phyloP scores from a whole-genome alignment of 176 grass and related monocot species.

The Triticum turgidum region DNA sequence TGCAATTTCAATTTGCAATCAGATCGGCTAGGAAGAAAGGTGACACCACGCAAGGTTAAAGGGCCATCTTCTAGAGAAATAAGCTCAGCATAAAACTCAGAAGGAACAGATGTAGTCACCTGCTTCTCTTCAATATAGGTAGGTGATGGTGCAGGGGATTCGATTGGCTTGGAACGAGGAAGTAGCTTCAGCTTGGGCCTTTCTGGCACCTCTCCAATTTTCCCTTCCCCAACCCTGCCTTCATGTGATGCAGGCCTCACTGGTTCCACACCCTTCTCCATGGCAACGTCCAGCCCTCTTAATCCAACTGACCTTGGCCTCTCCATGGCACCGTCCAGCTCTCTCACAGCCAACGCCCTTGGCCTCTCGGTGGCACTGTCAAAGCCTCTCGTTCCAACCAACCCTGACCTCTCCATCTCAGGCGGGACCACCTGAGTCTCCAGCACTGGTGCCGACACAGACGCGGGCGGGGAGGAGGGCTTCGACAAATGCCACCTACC shows the following conservation, averaged over 20 bases:
- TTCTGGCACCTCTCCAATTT: constrained; percentile 41
- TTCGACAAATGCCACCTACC: constrained; percentile 70
- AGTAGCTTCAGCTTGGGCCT: constrained; percentile 85
- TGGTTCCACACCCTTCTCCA: constrained; percentile 24
- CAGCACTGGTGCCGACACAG: constrained; percentile 23
- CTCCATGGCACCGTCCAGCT: constrained; percentile 44
- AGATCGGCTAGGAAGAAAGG: background rate
- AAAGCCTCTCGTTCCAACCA: background rate
- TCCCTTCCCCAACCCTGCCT: constrained; percentile 51
- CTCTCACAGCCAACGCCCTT: constrained; percentile 47
- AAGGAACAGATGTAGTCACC: constrained; percentile 38
- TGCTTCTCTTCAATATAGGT: constrained; percentile 61
- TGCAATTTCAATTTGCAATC: background rate
- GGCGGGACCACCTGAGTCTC: constrained; percentile 27
- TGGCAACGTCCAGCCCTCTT: background rate
- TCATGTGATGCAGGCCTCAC: constrained; percentile 65
- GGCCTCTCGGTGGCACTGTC: constrained; percentile 9
- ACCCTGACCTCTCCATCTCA: constrained; percentile 41
- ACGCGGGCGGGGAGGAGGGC: constrained; percentile 46
- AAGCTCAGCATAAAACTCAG: background rate
- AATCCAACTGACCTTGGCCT: constrained; percentile 22
- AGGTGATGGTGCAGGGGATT: constrained; percentile 46
- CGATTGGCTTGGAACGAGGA: constrained; percentile 70
- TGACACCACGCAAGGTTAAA: background rate
- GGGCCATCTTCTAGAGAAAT: background rate